Evolutionary conservation across 148 eudicot genomes (phyloP).

Genomic region (Chenopodium formosanum): DNA sequence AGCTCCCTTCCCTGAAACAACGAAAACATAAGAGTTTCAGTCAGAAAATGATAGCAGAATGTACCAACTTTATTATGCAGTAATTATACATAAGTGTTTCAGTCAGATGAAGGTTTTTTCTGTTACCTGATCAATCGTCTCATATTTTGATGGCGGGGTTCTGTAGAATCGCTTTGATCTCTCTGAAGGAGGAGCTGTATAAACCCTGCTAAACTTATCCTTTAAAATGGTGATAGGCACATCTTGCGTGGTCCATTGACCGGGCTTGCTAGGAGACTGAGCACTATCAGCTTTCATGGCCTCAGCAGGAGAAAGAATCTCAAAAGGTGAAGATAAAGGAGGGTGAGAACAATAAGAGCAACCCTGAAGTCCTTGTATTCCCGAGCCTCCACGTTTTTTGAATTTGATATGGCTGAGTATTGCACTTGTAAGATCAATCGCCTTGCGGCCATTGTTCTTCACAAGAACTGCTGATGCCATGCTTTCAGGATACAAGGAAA

Average conservation of each 20-base stretch:
- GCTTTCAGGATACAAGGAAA: conserved; percentile 71
- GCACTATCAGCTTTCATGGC: conserved; percentile 77
- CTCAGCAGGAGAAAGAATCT: conserved; percentile 66
- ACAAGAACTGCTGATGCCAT: conserved; percentile 84
- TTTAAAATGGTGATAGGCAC: conserved; percentile 64
- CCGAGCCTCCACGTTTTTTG: conserved; percentile 53
- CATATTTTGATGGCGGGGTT: conserved; percentile 76
- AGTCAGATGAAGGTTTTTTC: background rate
- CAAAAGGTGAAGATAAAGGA: conserved; percentile 71
- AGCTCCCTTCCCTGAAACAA: conserved; percentile 64
- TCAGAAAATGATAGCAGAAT: background rate
- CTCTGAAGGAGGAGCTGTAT: conserved; percentile 60
- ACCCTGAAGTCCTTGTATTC: conserved; percentile 61
- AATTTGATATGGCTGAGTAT: conserved; percentile 69
- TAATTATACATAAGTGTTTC: background rate
- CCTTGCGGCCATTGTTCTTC: conserved; percentile 70
- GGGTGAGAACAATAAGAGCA: conserved; percentile 75
- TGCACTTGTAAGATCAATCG: conserved; percentile 53
- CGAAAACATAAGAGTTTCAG: background rate
- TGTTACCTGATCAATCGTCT: conserved; percentile 80
- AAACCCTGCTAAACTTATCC: conserved; percentile 83
- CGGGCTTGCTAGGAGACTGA: conserved; percentile 60
- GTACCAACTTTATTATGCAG: no score
- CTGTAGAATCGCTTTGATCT: conserved; percentile 58
- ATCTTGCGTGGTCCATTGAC: conserved; percentile 62